A percentile compares a stretch with the other conserved stretches of the same genome.
These are phyloP conservation scores for Hansenula lynferdii DNA, from an alignment of 1,139 yeast species.

Conservation along the genomic window DNA sequence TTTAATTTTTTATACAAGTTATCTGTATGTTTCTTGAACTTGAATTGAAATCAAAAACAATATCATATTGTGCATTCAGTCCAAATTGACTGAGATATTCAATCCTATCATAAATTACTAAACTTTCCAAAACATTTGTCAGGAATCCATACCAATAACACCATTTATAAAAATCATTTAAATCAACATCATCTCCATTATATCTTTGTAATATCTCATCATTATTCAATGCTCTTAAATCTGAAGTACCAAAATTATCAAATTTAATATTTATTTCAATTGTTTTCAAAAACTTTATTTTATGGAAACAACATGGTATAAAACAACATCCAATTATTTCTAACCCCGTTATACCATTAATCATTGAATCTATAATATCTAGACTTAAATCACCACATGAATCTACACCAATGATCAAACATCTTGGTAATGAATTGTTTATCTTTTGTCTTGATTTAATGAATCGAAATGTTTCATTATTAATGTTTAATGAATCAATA, in stretches of 20 bases:
- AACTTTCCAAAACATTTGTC: not conserved
- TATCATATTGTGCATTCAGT: not conserved
- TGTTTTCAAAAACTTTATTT: not conserved
- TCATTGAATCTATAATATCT: not conserved
- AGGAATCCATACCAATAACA: not conserved
- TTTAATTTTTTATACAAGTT: not conserved
- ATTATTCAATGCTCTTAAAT: not conserved
- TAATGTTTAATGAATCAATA: not conserved
- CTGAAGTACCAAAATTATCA: not conserved
- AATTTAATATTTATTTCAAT: not conserved
- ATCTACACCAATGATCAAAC: slow-evolving; percentile 1
- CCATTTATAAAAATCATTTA: not conserved
- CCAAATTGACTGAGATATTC: not conserved
- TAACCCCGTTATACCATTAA: not conserved
- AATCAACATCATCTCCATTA: not conserved
- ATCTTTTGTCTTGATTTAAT: not conserved
- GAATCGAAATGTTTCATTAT: not conserved
- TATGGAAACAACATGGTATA: slow-evolving; percentile 2
- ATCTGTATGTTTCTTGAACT: not conserved
- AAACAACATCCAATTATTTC: slow-evolving; percentile 1
- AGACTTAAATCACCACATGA: slow-evolving; percentile 1
- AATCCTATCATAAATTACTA: not conserved
- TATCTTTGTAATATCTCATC: not conserved
- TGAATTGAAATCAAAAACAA: not conserved
- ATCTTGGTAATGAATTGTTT: not conserved